phyloP scores from a whole-genome alignment of 108 stramenopile genomes.

The Conticribra guillardii region DNA sequence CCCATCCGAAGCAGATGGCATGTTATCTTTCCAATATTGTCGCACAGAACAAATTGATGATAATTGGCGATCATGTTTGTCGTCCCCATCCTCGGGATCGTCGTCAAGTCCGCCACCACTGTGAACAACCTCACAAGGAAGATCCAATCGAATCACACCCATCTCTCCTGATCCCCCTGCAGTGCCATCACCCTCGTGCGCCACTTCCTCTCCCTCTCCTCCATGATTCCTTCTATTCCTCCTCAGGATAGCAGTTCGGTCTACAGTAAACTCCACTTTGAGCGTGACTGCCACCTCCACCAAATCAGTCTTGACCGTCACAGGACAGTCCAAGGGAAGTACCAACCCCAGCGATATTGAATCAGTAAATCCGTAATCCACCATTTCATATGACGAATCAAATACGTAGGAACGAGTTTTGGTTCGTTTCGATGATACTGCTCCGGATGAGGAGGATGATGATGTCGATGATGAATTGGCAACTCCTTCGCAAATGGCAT shows the following conservation, averaged over 20 bases:
- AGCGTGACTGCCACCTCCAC: slow-evolving; percentile 43
- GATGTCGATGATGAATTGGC: neutral
- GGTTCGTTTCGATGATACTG: slow-evolving; percentile 16
- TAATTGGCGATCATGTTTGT: slow-evolving; percentile 6
- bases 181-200: neutral
- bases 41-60: slow-evolving; percentile 2
- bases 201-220: neutral
- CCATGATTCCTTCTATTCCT: neutral
- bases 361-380: slow-evolving; percentile 45
- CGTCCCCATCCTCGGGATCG: slow-evolving; percentile 2
- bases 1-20: neutral
- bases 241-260: slow-evolving; percentile 5
- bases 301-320: slow-evolving; percentile 49
- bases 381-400: slow-evolving; percentile 44
- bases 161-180: slow-evolving; percentile 7
- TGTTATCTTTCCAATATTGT: slow-evolving; percentile 4
- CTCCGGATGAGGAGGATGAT: slow-evolving; percentile 8
- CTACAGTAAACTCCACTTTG: slow-evolving; percentile 47
- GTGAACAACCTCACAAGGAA: slow-evolving; percentile 46
- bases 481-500: slow-evolving; percentile 33
- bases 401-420: slow-evolving; percentile 54
- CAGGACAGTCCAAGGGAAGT: slow-evolving; percentile 51
- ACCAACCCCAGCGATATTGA: slow-evolving; percentile 45
- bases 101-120: slow-evolving; percentile 14
- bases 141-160: slow-evolving; percentile 36